Evolutionary conservation across 2,329 filamentous ascomycete genomes (phyloP).

Genomic region (Colletotrichum destructivum): DNA sequence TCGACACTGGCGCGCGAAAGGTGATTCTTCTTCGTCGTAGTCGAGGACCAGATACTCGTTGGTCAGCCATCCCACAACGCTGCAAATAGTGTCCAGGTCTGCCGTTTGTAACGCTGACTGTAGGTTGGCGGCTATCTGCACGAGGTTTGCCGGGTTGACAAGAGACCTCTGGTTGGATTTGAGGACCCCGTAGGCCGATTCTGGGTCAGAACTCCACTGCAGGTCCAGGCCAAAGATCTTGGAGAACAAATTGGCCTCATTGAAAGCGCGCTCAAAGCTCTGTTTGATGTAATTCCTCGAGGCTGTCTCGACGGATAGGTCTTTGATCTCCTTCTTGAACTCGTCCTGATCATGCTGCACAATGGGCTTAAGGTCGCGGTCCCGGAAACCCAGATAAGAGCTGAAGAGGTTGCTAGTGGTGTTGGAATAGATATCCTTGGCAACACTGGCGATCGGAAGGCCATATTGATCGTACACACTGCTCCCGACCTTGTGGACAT

Average conservation of each 20-base stretch:
- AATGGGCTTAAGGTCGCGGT: conserved; percentile 67
- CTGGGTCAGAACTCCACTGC: conserved; percentile 63
- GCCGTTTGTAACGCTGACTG: conserved; percentile 64
- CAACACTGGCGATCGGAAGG: conserved; percentile 59
- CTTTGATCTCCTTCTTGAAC: conserved; percentile 68
- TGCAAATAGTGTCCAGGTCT: conserved; percentile 67
- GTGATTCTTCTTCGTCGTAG: conserved; percentile 69
- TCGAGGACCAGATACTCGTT: conserved; percentile 71
- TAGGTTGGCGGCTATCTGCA: conserved; percentile 65
- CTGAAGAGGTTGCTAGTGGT: conserved; percentile 69
- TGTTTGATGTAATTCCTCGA: conserved; percentile 73
- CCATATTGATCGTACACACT: conserved; percentile 69
- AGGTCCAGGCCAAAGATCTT: conserved; percentile 71
- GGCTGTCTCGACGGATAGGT: conserved; percentile 66
- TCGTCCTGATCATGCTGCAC: conserved; percentile 68
- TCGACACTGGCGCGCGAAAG: conserved; percentile 67
- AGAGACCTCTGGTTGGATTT: conserved; percentile 66
- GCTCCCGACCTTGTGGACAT: conserved; percentile 67
- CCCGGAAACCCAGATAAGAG: conserved; percentile 67
- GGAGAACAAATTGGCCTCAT: conserved; percentile 67
- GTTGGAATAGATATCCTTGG: conserved; percentile 67
- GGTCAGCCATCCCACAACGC: conserved; percentile 70
- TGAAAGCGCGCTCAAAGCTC: conserved; percentile 70
- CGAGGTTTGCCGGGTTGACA: conserved; percentile 69
- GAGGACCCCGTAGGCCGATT: conserved; percentile 67